Percentiles rank a stretch among this genome's conserved stretches.
Evolutionary conservation across 345 rosid species (phyloP).

Genomic region (Gossypium longicalyx): DNA sequence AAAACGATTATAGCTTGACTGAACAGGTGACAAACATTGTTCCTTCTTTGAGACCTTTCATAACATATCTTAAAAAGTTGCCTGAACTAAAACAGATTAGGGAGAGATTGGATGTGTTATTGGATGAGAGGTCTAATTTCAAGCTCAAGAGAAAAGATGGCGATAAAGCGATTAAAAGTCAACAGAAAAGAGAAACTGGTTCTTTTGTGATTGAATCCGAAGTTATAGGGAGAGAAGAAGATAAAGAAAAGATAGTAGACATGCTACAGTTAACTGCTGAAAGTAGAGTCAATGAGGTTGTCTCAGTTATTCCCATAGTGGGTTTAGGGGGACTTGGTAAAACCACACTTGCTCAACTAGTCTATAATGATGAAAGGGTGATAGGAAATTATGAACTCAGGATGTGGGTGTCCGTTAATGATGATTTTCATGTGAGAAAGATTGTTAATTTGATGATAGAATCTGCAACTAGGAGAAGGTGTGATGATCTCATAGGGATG

Average conservation of each 20-base stretch:
- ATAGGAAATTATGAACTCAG: constrained; percentile 6
- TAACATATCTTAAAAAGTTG: not conserved
- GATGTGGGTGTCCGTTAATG: constrained; percentile 19
- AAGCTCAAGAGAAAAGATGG: not conserved
- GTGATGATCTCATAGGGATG: constrained; percentile 14
- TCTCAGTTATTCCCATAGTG: constrained; percentile 13
- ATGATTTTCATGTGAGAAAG: constrained; percentile 18
- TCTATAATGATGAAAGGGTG: constrained; percentile 17
- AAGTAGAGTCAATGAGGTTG: not conserved
- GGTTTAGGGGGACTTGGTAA: constrained; percentile 27
- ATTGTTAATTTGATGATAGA: constrained; percentile 11
- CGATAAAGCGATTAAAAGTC: not conserved
- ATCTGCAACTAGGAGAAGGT: constrained; percentile 2
- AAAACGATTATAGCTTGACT: not conserved
- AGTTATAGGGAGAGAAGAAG: not conserved
- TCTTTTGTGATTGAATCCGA: constrained; percentile 3
- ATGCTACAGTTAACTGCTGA: not conserved
- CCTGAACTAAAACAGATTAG: not conserved
- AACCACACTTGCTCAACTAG: constrained; percentile 22
- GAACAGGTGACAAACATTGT: not conserved
- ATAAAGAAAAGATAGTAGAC: not conserved
- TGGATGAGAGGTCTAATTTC: not conserved
- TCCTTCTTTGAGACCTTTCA: constrained; percentile 1
- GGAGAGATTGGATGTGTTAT: constrained; percentile 7
- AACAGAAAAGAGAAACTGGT: constrained; percentile 1